Percentiles rank a stretch among this genome's conserved stretches.
These are phyloP conservation scores for Tricholoma sp. DNA, from an alignment of 768 basidiomycete species.

Conservation along the genomic window DNA sequence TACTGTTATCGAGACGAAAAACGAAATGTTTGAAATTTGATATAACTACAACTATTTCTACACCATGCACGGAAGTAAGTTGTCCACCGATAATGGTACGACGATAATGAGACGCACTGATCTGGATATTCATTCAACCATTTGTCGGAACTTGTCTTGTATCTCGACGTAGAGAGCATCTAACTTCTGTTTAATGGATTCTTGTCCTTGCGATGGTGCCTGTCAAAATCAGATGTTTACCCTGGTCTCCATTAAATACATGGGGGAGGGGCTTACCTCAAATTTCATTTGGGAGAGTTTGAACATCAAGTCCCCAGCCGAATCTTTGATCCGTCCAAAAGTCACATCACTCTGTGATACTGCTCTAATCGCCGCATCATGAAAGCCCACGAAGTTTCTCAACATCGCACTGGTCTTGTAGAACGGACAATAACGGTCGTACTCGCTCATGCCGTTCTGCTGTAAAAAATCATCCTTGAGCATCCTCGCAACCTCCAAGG, in stretches of 20 bases:
- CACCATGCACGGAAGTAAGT: neutral
- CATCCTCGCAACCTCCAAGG: slow-evolving; percentile 94
- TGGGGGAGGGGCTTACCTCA: slow-evolving; percentile 52
- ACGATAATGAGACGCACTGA: neutral
- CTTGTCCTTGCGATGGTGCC: slow-evolving; percentile 91
- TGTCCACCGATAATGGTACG: neutral
- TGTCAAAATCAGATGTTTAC: slow-evolving; percentile 24
- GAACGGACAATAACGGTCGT: slow-evolving; percentile 96
- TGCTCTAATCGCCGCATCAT: slow-evolving; percentile 83
- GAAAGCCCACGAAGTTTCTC: slow-evolving; percentile 90
- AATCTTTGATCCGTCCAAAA: slow-evolving; percentile 83
- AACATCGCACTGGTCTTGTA: slow-evolving; percentile 98
- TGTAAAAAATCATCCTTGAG: slow-evolving; percentile 97
- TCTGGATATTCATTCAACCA: slow-evolving; percentile 55
- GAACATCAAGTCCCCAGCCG: slow-evolving; percentile 84
- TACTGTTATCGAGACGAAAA: neutral
- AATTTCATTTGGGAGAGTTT: slow-evolving; percentile 99
- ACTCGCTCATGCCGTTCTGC: slow-evolving; percentile 98
- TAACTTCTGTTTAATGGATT: slow-evolving; percentile 74
- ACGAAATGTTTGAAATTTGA: neutral
- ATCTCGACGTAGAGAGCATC: slow-evolving; percentile 82
- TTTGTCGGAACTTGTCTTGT: slow-evolving; percentile 85
- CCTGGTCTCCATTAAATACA: neutral
- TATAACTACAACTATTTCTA: neutral
- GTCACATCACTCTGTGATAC: slow-evolving; percentile 81